phyloP scores from a whole-genome alignment of 2,329 filamentous ascomycete genomes.

The Allantophomopsis cytisporea region DNA sequence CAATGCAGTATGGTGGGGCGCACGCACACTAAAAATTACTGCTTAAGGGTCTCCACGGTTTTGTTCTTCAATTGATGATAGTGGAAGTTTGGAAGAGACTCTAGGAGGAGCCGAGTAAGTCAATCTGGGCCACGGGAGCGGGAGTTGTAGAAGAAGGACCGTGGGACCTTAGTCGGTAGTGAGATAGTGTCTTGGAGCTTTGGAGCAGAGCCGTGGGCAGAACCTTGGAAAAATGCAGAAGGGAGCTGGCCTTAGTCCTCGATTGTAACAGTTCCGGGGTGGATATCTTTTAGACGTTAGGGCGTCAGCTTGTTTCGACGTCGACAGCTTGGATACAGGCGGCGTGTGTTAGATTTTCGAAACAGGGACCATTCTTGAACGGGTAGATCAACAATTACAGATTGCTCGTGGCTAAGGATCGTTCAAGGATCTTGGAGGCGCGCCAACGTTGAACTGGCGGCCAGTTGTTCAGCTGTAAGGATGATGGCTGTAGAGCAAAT shows the following conservation, averaged over 20 bases:
- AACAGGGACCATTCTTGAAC: slow-evolving; percentile 17
- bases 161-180: background rate
- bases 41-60: too few relatives aligned
- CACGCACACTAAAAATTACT: background rate
- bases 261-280: slow-evolving; percentile 6
- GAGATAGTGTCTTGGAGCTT: too few relatives aligned
- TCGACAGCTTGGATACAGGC: slow-evolving; percentile 6
- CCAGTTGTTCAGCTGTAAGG: too few relatives aligned
- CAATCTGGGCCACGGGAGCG: background rate
- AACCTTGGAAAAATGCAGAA: background rate
- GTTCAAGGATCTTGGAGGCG: too few relatives aligned
- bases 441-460: too few relatives aligned
- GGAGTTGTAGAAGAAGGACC: background rate
- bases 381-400: slow-evolving; percentile 3
- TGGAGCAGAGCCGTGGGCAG: too few relatives aligned
- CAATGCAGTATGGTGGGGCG: background rate
- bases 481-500: too few relatives aligned
- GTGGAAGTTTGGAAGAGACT: background rate
- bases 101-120: background rate
- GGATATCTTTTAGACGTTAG: slow-evolving; percentile 9
- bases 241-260: background rate
- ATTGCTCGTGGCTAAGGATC: too few relatives aligned
- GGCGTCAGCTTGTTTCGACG: slow-evolving; percentile 16
- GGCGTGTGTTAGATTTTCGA: slow-evolving; percentile 13
- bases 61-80: background rate